These are phyloP conservation scores for Daldinia bambusicola DNA, from an alignment of 495 filamentous ascomycete genomes.

Conservation along the genomic window DNA sequence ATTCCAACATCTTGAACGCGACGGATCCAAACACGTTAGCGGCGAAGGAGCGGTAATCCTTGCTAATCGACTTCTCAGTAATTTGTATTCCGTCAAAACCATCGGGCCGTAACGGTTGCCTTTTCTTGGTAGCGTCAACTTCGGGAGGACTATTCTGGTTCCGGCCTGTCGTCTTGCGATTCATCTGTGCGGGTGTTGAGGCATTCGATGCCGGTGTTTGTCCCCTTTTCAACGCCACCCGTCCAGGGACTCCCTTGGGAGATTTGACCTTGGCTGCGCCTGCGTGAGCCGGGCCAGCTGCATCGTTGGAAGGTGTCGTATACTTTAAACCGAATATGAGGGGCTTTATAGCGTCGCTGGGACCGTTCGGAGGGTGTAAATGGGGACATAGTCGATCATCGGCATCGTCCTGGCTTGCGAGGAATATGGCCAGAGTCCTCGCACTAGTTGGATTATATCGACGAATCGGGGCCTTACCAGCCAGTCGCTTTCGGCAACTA, in stretches of 20 bases:
- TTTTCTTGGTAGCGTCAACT: conserved; percentile 29
- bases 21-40: conserved; percentile 83
- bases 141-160: conserved; percentile 27
- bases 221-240: conserved; percentile 12
- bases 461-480: conserved; percentile 73
- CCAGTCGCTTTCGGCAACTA: conserved; percentile 73
- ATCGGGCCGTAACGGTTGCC: conserved; percentile 1
- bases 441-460: conserved; percentile 76
- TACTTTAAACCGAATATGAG: conserved; percentile 51
- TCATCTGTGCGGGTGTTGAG: conserved; percentile 8
- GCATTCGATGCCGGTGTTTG: conserved; percentile 4
- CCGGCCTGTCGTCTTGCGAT: conserved; percentile 34
- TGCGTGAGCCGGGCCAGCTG: conserved; percentile 12
- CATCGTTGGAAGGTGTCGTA: conserved; percentile 35
- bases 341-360: conserved; percentile 52
- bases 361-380: conserved; percentile 49
- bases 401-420: conserved; percentile 83
- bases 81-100: conserved; percentile 38
- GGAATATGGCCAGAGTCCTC: conserved; percentile 78
- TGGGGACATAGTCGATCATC: conserved; percentile 77
- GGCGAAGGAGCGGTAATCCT: conserved; percentile 85
- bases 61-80: conserved; percentile 63
- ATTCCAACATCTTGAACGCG: conserved; percentile 82
- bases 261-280: conserved; percentile 14
- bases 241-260: conserved; percentile 15